Evolutionary conservation across 2,329 filamentous ascomycete species (phyloP), one percentile per base, ranked within the genome.

Genomic region (Paraphoma chrysanthemicola): DNA sequence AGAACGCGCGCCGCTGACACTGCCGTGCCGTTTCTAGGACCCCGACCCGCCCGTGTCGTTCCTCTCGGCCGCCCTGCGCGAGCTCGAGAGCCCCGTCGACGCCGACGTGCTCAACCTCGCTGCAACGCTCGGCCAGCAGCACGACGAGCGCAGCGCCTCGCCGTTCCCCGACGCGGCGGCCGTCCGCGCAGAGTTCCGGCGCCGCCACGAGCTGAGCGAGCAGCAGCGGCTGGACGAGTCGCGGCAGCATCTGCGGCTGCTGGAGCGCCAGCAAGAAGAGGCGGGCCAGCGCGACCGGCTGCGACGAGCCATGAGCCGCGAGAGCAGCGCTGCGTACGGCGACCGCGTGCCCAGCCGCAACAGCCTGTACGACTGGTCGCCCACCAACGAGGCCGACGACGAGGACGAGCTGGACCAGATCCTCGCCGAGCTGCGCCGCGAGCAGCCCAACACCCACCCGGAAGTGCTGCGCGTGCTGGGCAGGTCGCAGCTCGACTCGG

Each of bases 351-450:
- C 85, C 16, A 81, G 80, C 63, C 73, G 80, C 58, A 84, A 86
- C 64, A 81, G 78, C 51, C 74, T 87, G 43, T 87, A 88, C 72
- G 85, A 86, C 69, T 88, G 86, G 86, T 84, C 85, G 33, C 85
- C 85, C 9, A 79, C 79, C 8, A 69, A 66, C 39, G 68, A 76
- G 48, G 68, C 67, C 28, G 69, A 72, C 51, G 70, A 71, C 51
- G 73, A 77, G 49, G 70, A 71, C 51, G 78, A 80, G 56, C 67
- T 79, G 48, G 74, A 79, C 46, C 71, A 72, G 44, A 78, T 80
- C 47, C 67, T 80, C 48, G 65, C 68, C 11, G 77, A 80, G 50
- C 62, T 81, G 50, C 68, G 79, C 17, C 69, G 72, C 48, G 71
- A 79, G 54, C 75, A 77, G 54, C 69, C 75, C 1, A 69, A 70